Conservation (phyloP, 1,284 basidiomycete genomes). For the Cystobasidium sp. region DNA sequence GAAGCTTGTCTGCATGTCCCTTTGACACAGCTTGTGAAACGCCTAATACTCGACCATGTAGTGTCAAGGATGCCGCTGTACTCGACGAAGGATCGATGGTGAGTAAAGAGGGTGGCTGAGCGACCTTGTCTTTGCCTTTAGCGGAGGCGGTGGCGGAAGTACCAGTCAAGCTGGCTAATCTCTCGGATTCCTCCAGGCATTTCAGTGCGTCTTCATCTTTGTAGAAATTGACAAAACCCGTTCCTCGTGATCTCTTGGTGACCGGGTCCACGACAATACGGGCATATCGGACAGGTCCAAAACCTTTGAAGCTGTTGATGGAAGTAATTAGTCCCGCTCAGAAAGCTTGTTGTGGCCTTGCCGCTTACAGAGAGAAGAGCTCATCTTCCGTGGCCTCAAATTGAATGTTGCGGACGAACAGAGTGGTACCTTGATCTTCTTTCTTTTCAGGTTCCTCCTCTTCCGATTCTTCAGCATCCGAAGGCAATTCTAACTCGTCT, state of each 20-base stretch:
- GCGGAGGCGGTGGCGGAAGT: conserved; percentile 56
- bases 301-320: conserved; percentile 74
- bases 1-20: conserved; percentile 81
- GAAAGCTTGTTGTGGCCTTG: neutral
- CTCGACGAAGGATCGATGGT: conserved; percentile 93
- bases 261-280: conserved; percentile 84
- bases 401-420: conserved; percentile 93
- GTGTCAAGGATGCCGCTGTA: conserved; percentile 77
- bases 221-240: conserved; percentile 98
- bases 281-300: conserved; percentile 91
- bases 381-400: conserved; percentile 92
- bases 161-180: conserved; percentile 67
- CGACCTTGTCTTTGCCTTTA: conserved; percentile 53
- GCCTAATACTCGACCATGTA: conserved; percentile 91
- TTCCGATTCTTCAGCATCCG: conserved; percentile 56
- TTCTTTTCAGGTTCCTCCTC: conserved; percentile 62
- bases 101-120: conserved; percentile 69
- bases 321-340: neutral
- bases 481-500: conserved; percentile 52
- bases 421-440: conserved; percentile 82
- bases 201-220: conserved; percentile 86
- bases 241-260: conserved; percentile 86
- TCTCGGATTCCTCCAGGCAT: conserved; percentile 77
- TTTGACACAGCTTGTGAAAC: conserved; percentile 88
- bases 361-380: conserved; percentile 71